Conservation (phyloP, 345 rosid genomes). For the Heritiera fomes region DNA sequence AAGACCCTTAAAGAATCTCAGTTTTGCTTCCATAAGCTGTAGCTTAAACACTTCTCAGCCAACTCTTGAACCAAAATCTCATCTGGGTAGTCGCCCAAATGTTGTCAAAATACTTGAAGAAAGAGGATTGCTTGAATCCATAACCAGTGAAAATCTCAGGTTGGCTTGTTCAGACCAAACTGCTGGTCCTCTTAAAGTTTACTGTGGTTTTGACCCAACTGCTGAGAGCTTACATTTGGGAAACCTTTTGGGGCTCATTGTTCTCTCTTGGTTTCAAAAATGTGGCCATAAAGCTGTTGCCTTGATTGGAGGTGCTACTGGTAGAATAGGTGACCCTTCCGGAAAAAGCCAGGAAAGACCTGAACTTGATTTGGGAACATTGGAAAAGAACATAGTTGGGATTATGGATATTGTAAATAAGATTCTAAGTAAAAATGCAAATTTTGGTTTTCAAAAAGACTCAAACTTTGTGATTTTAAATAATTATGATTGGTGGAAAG, state of each 20-base stretch:
- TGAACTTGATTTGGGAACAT: constrained; percentile 56
- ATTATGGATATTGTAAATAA: constrained; percentile 47
- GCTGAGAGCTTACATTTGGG: constrained; percentile 94
- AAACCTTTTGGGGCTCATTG: constrained; percentile 85
- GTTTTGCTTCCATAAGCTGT: constrained; percentile 42
- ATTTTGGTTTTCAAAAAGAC: constrained; percentile 2
- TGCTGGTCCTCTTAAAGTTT: constrained; percentile 52
- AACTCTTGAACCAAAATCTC: constrained; percentile 34
- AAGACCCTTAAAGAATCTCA: constrained; percentile 27
- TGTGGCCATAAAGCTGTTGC: constrained; percentile 90
- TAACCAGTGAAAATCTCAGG: constrained; percentile 77
- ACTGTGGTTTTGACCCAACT: constrained; percentile 97
- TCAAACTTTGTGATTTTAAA: constrained; percentile 50
- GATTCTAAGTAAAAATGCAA: constrained; percentile 42
- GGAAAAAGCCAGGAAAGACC: constrained; percentile 94
- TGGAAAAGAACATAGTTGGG: constrained; percentile 62
- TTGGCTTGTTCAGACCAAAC: constrained; percentile 49
- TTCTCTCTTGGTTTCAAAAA: constrained; percentile 90
- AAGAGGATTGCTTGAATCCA: constrained; percentile 81
- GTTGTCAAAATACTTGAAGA: constrained; percentile 72
- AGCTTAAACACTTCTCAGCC: constrained; percentile 34
- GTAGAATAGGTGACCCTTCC: constrained; percentile 90
- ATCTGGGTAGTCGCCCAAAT: constrained; percentile 40
- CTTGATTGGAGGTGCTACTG: constrained; percentile 93
- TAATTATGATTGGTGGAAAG: constrained; percentile 99